Conservation (phyloP, 2,329 filamentous ascomycete species). For the Bisporella sp. region DNA sequence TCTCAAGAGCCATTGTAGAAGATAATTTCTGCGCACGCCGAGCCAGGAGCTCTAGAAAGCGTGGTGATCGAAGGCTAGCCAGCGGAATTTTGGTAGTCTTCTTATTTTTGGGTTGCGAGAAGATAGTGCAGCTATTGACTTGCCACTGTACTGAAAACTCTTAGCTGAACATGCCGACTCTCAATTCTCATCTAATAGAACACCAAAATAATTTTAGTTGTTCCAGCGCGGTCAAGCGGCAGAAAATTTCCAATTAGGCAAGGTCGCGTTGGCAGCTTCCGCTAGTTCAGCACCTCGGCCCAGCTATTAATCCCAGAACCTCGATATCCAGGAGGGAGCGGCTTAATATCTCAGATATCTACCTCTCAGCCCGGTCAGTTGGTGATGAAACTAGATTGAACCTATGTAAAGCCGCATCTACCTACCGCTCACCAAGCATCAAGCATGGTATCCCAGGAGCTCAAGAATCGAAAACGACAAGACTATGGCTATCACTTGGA, state of each 20-base stretch:
- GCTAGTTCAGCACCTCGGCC: neutral
- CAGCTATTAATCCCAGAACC: no score
- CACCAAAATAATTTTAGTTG: no score
- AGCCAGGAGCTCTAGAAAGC: constrained; percentile 43
- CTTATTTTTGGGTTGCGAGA: neutral
- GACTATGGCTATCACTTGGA: constrained; percentile 77
- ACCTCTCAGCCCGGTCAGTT: no score
- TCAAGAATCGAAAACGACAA: constrained; percentile 56
- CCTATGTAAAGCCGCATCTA: no score
- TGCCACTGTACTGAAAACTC: no score
- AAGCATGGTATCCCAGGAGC: constrained; percentile 27
- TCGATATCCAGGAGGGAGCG: no score
- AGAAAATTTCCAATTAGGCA: neutral
- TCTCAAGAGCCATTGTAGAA: constrained; percentile 37
- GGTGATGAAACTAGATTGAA: no score
- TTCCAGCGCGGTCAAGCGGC: neutral
- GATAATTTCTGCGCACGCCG: constrained; percentile 36
- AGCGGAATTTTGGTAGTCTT: neutral
- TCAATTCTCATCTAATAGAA: no score
- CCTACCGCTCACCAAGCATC: no score
- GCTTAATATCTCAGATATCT: no score
- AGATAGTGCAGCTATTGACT: no score
- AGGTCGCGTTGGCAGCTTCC: neutral
- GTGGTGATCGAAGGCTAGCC: constrained; percentile 41
- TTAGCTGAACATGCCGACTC: no score